phyloP scores from a whole-genome alignment of 306 rosid genomes.

The Coriaria nepalensis region DNA sequence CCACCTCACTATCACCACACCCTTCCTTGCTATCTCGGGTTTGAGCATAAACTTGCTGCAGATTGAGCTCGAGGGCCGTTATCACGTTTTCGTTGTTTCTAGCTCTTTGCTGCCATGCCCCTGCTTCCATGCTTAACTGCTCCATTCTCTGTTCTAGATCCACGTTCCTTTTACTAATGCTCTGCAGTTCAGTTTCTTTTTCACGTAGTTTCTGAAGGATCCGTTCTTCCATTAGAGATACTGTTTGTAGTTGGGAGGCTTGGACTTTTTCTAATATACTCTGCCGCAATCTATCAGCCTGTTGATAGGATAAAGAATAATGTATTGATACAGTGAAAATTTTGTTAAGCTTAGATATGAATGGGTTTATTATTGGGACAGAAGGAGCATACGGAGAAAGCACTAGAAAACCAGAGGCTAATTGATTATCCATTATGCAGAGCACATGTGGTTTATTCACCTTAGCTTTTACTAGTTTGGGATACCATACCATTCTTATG shows the following conservation, averaged over 20 bases:
- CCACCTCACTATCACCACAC: constrained; percentile 78
- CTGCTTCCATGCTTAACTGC: constrained; percentile 54
- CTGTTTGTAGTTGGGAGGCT: constrained; percentile 42
- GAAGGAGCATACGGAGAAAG: too few species aligned
- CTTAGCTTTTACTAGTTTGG: too few species aligned
- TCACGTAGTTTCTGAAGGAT: constrained; percentile 48
- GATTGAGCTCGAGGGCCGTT: constrained; percentile 58
- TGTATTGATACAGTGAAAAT: too few species aligned
- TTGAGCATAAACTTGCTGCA: constrained; percentile 63
- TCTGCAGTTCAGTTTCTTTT: constrained; percentile 61
- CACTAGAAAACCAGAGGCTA: too few species aligned
- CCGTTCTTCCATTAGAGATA: constrained; percentile 45
- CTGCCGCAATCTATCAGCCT: constrained; percentile 65
- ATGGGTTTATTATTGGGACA: too few species aligned
- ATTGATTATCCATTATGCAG: too few species aligned
- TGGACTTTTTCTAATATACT: constrained; percentile 62
- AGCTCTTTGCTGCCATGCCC: constrained; percentile 69
- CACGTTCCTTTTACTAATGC: constrained; percentile 55
- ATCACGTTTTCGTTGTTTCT: constrained; percentile 59
- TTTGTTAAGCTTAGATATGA: too few species aligned
- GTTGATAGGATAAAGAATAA: constrained; percentile 3
- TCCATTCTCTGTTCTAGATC: constrained; percentile 74
- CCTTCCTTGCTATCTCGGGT: constrained; percentile 74
- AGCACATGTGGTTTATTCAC: too few species aligned
- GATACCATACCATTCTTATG: too few species aligned